Base-by-base conservation (phyloP, 2,329 filamentous ascomycete genomes). In the Leptographium wingfieldii region DNA sequence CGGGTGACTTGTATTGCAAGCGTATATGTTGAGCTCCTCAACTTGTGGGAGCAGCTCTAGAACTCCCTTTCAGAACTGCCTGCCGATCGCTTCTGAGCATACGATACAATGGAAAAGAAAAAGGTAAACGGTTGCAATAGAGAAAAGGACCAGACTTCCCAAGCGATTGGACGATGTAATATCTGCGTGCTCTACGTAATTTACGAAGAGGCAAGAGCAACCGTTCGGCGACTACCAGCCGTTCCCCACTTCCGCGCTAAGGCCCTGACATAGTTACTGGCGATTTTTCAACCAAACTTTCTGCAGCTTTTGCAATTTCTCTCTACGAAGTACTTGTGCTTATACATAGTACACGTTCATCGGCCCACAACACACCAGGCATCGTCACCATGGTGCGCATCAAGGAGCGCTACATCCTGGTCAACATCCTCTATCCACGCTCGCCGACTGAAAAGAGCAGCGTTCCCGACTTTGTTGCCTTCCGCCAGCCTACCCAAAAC, bases 401-500 rank as follows among this genome's bases (percentile, higher is more conserved):
- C 66, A 99, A 99, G 74, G 88, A 96, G 73, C 86, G 94, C 68
- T 99, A 99, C 72, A 82, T 99, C 22, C 84, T 97, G n/a, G 83
- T 97, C 63, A 90, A 95, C 70, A 91, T 97, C 65, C 79, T 97
- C 55, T 96, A 96, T 68, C 90, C 92, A 0, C 59, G 58, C 49
- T 79, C 84, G 7, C 75, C 82, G 2, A 22, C 58, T 40, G 59
- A 58, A 29, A 60, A 59, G n/a, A 22, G 49, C 9, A 29, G 19
- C n/a, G 66, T 79, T 68, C 72, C 87, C 69, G 72, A 82, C 75
- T 77, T 88, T 61, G 75, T 97, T 33, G 78, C 85, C 59, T 86
- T 95, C 73, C 87, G 92, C 70, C 84, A 86, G 56, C 91, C 92
- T 0, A 95, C 88, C 3, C 82, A 86, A 2, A 82, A 88, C 68